Evolutionary conservation across 257 asterid genomes (phyloP).

Genomic region (Solanum pimpinellifolium): DNA sequence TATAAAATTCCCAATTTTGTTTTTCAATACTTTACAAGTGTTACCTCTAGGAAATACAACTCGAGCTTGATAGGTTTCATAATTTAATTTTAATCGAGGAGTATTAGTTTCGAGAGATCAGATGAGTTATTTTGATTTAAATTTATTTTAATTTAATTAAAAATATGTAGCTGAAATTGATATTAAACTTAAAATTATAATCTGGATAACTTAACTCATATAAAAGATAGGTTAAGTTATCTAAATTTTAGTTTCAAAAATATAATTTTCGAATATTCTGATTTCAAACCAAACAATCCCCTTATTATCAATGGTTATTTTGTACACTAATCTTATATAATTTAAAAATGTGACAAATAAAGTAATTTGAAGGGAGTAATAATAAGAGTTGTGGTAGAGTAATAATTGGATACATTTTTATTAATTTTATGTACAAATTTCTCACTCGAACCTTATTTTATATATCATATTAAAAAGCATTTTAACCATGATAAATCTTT

Average conservation of each 20-base stretch:
- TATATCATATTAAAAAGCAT: neutral
- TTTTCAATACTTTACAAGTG: neutral
- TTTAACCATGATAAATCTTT: neutral
- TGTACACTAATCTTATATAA: neutral
- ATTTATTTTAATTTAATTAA: neutral
- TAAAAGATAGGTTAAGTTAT: neutral
- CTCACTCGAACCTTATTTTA: rapidly evolving
- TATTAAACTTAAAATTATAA: neutral
- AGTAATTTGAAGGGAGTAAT: neutral
- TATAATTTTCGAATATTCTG: neutral
- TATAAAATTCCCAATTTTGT: neutral
- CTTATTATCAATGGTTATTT: neutral
- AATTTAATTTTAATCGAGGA: neutral
- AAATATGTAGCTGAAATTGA: neutral
- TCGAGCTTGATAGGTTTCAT: neutral
- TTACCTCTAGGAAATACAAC: neutral
- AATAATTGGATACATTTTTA: too few species aligned
- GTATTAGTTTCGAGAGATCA: neutral
- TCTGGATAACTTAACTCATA: neutral
- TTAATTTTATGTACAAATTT: too few species aligned
- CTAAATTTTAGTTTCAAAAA: neutral
- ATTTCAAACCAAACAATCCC: neutral
- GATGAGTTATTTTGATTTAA: neutral
- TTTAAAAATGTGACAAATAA: neutral
- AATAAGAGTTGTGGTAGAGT: neutral